Base-by-base conservation (phyloP, 2,329 filamentous ascomycete genomes). In the Thielaviopsis populi region DNA sequence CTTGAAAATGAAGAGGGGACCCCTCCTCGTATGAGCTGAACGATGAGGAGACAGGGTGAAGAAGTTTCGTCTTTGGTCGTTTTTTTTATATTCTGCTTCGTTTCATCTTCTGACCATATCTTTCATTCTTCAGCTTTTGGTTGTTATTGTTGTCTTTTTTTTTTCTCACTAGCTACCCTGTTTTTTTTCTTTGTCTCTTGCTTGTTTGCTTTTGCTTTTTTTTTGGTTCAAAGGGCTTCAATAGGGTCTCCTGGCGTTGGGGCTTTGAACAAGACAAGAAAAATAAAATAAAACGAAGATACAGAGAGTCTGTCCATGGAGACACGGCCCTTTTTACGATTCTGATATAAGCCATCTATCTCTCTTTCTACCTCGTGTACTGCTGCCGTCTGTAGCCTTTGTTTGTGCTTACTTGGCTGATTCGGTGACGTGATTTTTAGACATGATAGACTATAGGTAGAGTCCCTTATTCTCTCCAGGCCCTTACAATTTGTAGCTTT, bases 401-500 rank as follows among this genome's bases (percentile, higher is more conserved):
- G 33, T 41, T 8, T 42, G 33, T 59, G 40, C 17, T 11, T 41
- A 33, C 37, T 59, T 41, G 30, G 37, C 5, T 15, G 19, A 30
- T 42, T 24, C 8, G 22, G 7, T 59, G n/a, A 24, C 1, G 33
- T 37, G 33, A 22, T 59, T 10, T 42, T 42, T 41, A 8, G 13
- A 24, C 27, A 53, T 37, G 30, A 27, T 43, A 22, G 22, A 7
- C 11, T 54, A 50, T 27, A 50, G 19, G 11, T 24, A 17, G 19
- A 50, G 27, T 50, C 1, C 40, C 17, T 46, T 59, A 66, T 46
- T 78, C 78, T 70, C 83, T 82, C 88, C 89, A 95, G 72, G 96
- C 88, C 72, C 91, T 83, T 69, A 97, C 77, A 69, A 99, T 87
- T 71, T 91, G 86, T 73, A 99, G 77, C 76, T 88, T 95, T 77